A percentile compares a stretch with the other conserved stretches of the same genome.
Conservation (phyloP, 176 grass and related monocot genomes). For the Canna indica region DNA sequence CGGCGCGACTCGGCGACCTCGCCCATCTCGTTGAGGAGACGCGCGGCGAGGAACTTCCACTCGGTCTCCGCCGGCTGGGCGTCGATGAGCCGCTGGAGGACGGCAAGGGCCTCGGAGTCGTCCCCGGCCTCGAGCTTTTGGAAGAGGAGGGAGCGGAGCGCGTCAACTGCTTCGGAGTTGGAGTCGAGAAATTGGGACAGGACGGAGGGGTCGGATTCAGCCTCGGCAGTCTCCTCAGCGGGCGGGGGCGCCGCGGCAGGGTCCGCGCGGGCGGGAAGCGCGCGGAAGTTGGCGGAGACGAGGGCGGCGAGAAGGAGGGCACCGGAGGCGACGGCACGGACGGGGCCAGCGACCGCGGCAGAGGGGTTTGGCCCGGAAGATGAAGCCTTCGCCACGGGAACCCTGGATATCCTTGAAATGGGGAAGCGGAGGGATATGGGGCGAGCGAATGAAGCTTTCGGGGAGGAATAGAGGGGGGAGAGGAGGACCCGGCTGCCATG, state of each 20-base stretch:
- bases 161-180: constrained; percentile 5
- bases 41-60: constrained; percentile 32
- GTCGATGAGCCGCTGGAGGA: constrained; percentile 21
- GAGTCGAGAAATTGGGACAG: constrained; percentile 25
- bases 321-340: constrained; percentile 47
- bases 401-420: not conserved
- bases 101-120: constrained; percentile 17
- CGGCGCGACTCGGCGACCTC: constrained; percentile 19
- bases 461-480: not conserved
- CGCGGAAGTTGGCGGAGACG: constrained; percentile 23
- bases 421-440: not conserved
- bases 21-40: constrained; percentile 23
- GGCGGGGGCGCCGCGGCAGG: constrained; percentile 6
- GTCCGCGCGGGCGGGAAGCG: constrained; percentile 12
- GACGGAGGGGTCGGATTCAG: not conserved
- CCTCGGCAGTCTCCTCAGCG: constrained; percentile 12
- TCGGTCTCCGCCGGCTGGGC: constrained; percentile 16
- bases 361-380: constrained; percentile 7
- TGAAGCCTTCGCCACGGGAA: constrained; percentile 7
- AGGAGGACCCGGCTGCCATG: not conserved
- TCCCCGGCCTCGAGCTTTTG: constrained; percentile 21
- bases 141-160: constrained; percentile 19
- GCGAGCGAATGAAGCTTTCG: not conserved
- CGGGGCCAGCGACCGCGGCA: constrained; percentile 32
- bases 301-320: constrained; percentile 44